phyloP scores from a whole-genome alignment of 202 grass and related monocot genomes.

The Bolboschoenoplectus hybrid region DNA sequence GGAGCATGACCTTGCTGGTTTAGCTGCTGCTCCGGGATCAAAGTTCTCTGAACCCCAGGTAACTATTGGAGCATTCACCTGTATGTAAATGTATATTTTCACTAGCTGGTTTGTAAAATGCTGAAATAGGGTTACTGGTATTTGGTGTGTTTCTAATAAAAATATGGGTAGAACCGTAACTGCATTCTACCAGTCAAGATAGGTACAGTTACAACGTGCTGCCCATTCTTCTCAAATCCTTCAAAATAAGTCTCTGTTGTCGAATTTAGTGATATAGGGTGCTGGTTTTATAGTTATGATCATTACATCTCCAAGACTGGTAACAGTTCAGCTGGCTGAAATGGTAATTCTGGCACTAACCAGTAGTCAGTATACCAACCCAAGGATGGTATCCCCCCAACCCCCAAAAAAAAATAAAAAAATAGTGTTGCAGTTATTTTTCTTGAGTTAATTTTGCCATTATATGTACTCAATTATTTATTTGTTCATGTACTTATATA shows the following conservation, averaged over 20 bases:
- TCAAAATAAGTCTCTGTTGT: background rate
- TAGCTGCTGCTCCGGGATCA: constrained; percentile 57
- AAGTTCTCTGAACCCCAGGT: constrained; percentile 82
- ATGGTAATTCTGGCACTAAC: background rate
- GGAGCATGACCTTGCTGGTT: constrained; percentile 89
- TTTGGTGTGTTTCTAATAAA: background rate
- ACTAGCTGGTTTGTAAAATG: background rate
- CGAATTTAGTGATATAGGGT: background rate
- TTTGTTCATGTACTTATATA: background rate
- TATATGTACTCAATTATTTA: background rate
- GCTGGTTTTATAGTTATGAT: too few relatives aligned
- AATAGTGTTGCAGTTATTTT: background rate
- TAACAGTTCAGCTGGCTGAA: background rate
- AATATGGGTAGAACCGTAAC: background rate
- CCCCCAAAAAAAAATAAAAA: background rate
- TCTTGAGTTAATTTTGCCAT: background rate
- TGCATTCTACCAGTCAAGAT: background rate
- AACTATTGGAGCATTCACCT: background rate
- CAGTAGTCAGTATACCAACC: background rate
- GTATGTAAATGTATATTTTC: background rate
- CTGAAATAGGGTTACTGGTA: background rate
- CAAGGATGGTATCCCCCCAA: background rate
- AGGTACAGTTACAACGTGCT: background rate
- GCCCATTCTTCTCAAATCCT: background rate
- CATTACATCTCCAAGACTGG: too few relatives aligned